Percentiles rank a stretch among this genome's conserved stretches.
These are phyloP conservation scores for Aspergillus wentii DNA, from an alignment of 495 filamentous ascomycete genomes.

Conservation along the genomic window DNA sequence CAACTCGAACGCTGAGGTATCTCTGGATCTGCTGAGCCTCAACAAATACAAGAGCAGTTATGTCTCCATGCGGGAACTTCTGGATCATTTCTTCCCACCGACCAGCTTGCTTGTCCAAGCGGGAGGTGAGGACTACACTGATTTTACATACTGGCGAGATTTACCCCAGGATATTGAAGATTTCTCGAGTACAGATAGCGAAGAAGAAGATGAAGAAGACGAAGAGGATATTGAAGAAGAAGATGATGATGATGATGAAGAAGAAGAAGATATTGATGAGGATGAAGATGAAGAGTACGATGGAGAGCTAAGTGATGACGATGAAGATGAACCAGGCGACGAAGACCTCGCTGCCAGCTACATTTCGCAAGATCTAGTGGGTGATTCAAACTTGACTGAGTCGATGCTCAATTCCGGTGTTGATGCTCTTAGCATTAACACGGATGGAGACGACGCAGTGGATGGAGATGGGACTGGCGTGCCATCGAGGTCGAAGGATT, in stretches of 20 bases:
- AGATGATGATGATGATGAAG: constrained; percentile 21
- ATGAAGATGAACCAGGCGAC: constrained; percentile 34
- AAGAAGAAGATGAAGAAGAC: constrained; percentile 45
- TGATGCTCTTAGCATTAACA: constrained; percentile 34
- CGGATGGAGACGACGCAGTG: constrained; percentile 22
- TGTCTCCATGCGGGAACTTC: constrained; percentile 89
- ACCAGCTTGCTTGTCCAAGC: constrained; percentile 68
- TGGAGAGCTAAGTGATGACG: constrained; percentile 31
- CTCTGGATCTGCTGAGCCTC: constrained; percentile 81
- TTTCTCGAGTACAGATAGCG: constrained; percentile 72
- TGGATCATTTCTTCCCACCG: constrained; percentile 96
- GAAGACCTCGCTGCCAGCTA: constrained; percentile 56
- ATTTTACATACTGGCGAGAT: constrained; percentile 86
- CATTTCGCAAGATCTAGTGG: constrained; percentile 51
- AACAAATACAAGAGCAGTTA: constrained; percentile 97
- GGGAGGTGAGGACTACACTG: constrained; percentile 81
- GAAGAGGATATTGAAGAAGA: constrained; percentile 36
- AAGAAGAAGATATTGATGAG: constrained; percentile 32
- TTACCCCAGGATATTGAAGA: constrained; percentile 68
- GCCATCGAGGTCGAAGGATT: too few species aligned
- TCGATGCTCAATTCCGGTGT: too few species aligned
- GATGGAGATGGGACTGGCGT: constrained; percentile 12
- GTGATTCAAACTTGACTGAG: too few species aligned
- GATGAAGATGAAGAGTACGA: constrained; percentile 33
- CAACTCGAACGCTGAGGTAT: constrained; percentile 96